Evolutionary conservation across 1,284 basidiomycete species (phyloP).

Genomic region (Fereydounia khargensis): DNA sequence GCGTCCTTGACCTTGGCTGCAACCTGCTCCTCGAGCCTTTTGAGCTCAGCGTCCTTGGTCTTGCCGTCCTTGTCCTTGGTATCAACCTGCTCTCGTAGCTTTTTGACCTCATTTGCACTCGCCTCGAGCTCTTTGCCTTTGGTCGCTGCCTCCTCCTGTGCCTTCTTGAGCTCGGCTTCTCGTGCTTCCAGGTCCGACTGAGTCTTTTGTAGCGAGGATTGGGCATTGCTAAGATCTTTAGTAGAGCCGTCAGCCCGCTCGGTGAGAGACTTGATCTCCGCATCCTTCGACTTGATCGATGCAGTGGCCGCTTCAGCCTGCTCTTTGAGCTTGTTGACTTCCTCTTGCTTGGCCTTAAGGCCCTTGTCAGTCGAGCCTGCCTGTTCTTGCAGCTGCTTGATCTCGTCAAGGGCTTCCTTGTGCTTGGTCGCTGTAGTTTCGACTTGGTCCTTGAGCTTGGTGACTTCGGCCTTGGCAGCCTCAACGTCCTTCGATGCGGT

Average conservation of each 20-base stretch:
- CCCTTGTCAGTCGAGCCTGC: constrained; percentile 8
- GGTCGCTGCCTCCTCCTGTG: constrained; percentile 2
- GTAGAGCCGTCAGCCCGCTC: background rate
- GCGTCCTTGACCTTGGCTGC: background rate
- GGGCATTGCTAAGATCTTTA: background rate
- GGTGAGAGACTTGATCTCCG: constrained; percentile 1
- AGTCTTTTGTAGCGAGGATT: background rate
- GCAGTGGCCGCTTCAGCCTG: constrained; percentile 7
- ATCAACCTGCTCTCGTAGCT: constrained; percentile 5
- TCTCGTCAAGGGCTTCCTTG: constrained; percentile 1
- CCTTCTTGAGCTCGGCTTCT: constrained; percentile 6
- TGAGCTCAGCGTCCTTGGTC: constrained; percentile 1
- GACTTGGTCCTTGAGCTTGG: constrained; percentile 4
- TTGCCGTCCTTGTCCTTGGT: constrained; percentile 2
- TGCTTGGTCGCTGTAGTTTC: constrained; percentile 10
- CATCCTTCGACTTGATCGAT: constrained; percentile 6
- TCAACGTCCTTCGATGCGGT: background rate
- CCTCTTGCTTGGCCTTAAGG: constrained; percentile 10
- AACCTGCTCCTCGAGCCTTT: constrained; percentile 3
- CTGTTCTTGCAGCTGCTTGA: constrained; percentile 8
- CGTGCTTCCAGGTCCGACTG: background rate
- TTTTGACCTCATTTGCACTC: constrained; percentile 3
- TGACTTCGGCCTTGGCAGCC: background rate
- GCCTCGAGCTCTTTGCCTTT: constrained; percentile 6
- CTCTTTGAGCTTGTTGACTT: constrained; percentile 6